These are phyloP conservation scores for Penicillium psychrosexuale DNA, from an alignment of 2,329 filamentous ascomycete species.

Conservation along the genomic window DNA sequence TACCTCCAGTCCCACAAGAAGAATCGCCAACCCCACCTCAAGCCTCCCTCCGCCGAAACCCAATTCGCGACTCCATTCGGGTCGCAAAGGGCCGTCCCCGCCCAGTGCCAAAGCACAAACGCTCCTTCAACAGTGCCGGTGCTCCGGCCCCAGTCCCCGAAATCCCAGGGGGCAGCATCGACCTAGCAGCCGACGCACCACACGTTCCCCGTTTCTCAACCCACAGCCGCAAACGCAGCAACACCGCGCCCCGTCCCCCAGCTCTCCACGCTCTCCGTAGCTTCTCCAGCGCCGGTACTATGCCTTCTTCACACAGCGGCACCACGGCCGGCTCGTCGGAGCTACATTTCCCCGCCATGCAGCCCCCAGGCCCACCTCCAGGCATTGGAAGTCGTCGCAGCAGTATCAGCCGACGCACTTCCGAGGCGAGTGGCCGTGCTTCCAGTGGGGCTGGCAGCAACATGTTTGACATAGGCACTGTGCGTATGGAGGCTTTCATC, in stretches of 20 bases:
- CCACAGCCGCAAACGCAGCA: constrained; percentile 84
- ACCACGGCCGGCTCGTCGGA: constrained; percentile 61
- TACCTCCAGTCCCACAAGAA: constrained; percentile 53
- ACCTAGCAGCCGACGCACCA: constrained; percentile 48
- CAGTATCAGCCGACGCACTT: constrained; percentile 52
- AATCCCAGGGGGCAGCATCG: constrained; percentile 24
- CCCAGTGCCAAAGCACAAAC: constrained; percentile 40
- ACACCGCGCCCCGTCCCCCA: constrained; percentile 67
- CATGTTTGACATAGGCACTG: constrained; percentile 87
- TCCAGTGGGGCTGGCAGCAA: constrained; percentile 47
- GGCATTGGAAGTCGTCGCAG: constrained; percentile 36
- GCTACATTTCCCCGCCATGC: constrained; percentile 45
- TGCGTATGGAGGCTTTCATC: constrained; percentile 97
- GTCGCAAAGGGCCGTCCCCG: constrained; percentile 72
- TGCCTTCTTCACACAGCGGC: constrained; percentile 49
- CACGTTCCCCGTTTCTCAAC: constrained; percentile 52
- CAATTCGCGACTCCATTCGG: constrained; percentile 84
- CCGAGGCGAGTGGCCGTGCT: constrained; percentile 47
- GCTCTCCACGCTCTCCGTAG: constrained; percentile 66
- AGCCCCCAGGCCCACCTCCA: constrained; percentile 22
- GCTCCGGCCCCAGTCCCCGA: constrained; percentile 36
- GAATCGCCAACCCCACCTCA: constrained; percentile 43
- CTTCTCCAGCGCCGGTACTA: constrained; percentile 57
- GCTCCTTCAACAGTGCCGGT: constrained; percentile 34
- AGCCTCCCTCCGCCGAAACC: constrained; percentile 51